Evolutionary conservation across 1,284 basidiomycete species (phyloP).

Genomic region (Anthracocystis panici-leucophaei): DNA sequence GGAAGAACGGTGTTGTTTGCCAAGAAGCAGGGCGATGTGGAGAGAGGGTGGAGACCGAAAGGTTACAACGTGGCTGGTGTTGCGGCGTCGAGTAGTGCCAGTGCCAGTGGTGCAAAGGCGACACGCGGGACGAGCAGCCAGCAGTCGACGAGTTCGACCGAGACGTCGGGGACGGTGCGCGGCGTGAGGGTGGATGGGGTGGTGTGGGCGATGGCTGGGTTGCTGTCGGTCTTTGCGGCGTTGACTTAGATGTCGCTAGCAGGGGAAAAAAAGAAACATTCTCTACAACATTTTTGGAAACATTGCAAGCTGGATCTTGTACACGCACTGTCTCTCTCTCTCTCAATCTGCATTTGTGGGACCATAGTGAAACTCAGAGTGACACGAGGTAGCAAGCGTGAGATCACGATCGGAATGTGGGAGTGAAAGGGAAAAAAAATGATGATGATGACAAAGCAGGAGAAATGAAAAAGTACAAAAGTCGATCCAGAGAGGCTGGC

Average conservation of each 20-base stretch:
- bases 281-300: background rate
- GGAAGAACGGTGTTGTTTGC: constrained; percentile 65
- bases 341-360: background rate
- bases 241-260: background rate
- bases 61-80: constrained; percentile 34
- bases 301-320: constrained; percentile 2
- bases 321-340: background rate
- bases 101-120: background rate
- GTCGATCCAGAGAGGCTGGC: background rate
- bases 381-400: background rate
- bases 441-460: background rate
- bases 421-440: background rate
- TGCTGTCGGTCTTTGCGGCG: background rate
- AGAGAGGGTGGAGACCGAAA: constrained; percentile 63
- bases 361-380: too few relatives aligned
- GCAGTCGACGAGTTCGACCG: background rate
- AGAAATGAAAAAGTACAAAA: constrained; percentile 5
- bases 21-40: constrained; percentile 27
- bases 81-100: background rate
- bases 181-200: too few relatives aligned
- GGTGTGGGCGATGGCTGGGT: background rate
- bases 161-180: background rate
- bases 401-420: too few relatives aligned
- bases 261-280: background rate
- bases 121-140: background rate